These are phyloP conservation scores for Solanum chiquidenum DNA, from an alignment of 257 asterid genomes.

Conservation along the genomic window DNA sequence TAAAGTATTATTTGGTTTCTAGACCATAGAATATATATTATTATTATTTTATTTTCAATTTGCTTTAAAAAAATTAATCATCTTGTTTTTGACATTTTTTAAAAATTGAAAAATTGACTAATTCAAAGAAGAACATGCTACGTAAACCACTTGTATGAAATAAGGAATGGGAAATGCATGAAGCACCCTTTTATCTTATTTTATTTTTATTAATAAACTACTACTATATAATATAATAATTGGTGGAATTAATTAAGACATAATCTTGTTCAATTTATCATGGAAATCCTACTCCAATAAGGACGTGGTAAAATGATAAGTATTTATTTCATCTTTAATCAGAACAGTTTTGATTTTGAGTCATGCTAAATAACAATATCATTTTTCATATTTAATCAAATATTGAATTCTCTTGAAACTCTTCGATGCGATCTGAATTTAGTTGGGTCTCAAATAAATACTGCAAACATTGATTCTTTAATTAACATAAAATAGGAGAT, in stretches of 20 bases:
- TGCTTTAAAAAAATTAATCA: neutral
- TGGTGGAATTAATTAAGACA: neutral
- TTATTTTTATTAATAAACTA: neutral
- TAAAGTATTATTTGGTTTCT: neutral
- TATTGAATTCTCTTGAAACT: neutral
- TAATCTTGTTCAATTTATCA: neutral
- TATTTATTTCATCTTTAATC: neutral
- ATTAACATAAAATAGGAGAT: neutral
- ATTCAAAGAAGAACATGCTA: neutral
- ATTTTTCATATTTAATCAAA: neutral
- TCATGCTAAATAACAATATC: neutral
- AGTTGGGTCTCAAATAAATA: neutral
- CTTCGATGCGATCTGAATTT: neutral
- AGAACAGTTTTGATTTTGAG: neutral
- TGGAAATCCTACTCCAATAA: neutral
- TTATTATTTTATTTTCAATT: neutral
- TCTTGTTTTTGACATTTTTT: neutral
- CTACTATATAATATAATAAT: neutral
- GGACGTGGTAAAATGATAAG: neutral
- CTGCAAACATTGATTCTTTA: neutral
- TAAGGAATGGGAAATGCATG: neutral
- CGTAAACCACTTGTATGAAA: neutral
- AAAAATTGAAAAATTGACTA: neutral
- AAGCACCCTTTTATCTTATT: neutral
- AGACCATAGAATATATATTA: neutral